These are phyloP conservation scores for Ceratobasidium theobromae DNA, from an alignment of 1,284 basidiomycete species.

Conservation along the genomic window DNA sequence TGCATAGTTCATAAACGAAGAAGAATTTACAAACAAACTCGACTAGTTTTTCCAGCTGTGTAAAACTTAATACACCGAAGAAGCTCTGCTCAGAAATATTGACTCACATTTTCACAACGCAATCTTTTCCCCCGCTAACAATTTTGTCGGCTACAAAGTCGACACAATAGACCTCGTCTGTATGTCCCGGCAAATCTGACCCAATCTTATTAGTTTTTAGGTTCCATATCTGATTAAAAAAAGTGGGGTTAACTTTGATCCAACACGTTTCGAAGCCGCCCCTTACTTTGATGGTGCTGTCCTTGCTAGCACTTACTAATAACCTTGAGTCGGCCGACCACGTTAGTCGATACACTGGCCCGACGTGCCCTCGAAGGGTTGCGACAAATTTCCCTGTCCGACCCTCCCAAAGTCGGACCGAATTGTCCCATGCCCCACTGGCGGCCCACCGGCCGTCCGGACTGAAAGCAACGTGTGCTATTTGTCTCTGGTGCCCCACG, in stretches of 20 bases:
- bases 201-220: slow-evolving; percentile 93
- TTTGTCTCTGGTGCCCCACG: slow-evolving; percentile 94
- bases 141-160: slow-evolving; percentile 98
- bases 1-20: no score
- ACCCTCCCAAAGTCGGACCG: slow-evolving; percentile 93
- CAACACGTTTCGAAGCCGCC: not conserved
- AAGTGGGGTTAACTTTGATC: not conserved
- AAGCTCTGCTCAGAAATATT: not conserved
- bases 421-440: slow-evolving; percentile 89
- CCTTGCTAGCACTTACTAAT: slow-evolving; percentile 92
- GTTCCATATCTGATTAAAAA: slow-evolving; percentile 78
- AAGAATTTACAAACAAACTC: no score
- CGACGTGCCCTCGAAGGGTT: slow-evolving; percentile 89
- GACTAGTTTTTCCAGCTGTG: slow-evolving; percentile 27
- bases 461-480: slow-evolving; percentile 93
- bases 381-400: slow-evolving; percentile 86
- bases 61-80: not conserved
- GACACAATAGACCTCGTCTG: slow-evolving; percentile 98
- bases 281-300: slow-evolving; percentile 88
- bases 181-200: slow-evolving; percentile 91
- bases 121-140: slow-evolving; percentile 83
- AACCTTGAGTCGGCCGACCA: slow-evolving; percentile 95
- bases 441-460: slow-evolving; percentile 93
- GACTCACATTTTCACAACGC: slow-evolving; percentile 58
- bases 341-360: slow-evolving; percentile 89